A percentile compares a stretch with the other conserved stretches of the same genome.
These are phyloP conservation scores for Coffea humblotiana DNA, from an alignment of 305 asterid genomes.

Conservation along the genomic window DNA sequence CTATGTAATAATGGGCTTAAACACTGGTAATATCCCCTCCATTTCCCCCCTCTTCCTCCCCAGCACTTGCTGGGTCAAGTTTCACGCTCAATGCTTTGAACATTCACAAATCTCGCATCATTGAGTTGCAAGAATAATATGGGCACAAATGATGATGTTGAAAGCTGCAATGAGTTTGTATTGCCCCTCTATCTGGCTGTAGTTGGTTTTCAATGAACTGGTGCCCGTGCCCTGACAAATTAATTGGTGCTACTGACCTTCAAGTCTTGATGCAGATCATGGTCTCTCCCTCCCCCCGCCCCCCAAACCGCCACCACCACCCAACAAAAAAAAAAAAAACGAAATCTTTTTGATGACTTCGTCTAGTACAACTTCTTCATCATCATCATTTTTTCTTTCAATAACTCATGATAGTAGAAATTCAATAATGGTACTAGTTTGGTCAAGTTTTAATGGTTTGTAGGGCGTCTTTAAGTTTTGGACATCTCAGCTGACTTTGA, in stretches of 20 bases:
- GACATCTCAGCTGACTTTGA: slow-evolving; percentile 20
- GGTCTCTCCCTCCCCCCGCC: too few species aligned
- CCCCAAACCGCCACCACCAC: too few species aligned
- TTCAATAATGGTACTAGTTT: not conserved
- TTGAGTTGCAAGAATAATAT: not conserved
- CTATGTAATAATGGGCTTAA: not conserved
- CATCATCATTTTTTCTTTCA: too few species aligned
- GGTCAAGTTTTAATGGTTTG: not conserved
- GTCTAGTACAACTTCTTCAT: not conserved
- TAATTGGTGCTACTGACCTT: not conserved
- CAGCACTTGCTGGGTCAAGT: not conserved
- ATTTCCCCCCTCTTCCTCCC: not conserved
- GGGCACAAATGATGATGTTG: not conserved
- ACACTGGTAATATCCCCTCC: not conserved
- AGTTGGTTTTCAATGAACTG: slow-evolving; percentile 6
- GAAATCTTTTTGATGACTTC: too few species aligned
- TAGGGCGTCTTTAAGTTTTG: not conserved
- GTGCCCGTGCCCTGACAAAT: not conserved
- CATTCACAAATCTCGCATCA: not conserved
- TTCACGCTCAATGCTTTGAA: not conserved
- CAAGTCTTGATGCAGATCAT: not conserved
- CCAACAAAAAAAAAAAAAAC: too few species aligned
- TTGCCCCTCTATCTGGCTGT: not conserved
- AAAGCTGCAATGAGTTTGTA: not conserved
- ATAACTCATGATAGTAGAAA: not conserved